These are phyloP conservation scores for Lactifluus subvellereus DNA, from an alignment of 768 basidiomycete species.

Conservation along the genomic window DNA sequence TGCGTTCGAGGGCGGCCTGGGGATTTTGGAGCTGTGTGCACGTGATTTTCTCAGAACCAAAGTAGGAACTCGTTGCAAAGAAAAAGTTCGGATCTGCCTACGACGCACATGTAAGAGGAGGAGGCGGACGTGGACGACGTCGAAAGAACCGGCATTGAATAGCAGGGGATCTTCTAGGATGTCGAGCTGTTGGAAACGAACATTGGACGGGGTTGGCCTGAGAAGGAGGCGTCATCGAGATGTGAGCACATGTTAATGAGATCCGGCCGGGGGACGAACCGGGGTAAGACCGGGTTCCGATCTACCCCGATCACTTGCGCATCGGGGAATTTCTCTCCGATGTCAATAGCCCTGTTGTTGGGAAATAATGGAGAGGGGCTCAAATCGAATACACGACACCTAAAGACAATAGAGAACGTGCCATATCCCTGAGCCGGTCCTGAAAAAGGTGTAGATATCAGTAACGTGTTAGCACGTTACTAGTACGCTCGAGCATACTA, in stretches of 20 bases:
- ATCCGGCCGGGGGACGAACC: slow-evolving; percentile 14
- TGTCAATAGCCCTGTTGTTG: slow-evolving; percentile 26
- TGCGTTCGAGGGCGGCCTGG: slow-evolving; percentile 19
- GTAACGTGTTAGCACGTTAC: background rate
- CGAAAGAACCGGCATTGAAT: slow-evolving; percentile 23
- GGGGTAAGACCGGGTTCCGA: slow-evolving; percentile 20
- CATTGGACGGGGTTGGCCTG: slow-evolving; percentile 22
- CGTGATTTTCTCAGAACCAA: background rate
- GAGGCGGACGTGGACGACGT: slow-evolving; percentile 28
- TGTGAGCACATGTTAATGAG: background rate
- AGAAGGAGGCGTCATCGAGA: background rate
- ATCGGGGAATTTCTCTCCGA: slow-evolving; percentile 19
- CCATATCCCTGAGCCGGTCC: slow-evolving; percentile 19
- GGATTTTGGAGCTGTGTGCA: slow-evolving; percentile 24
- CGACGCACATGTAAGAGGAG: slow-evolving; percentile 25
- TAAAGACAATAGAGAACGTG: background rate
- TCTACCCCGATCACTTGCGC: slow-evolving; percentile 25
- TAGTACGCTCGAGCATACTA: background rate
- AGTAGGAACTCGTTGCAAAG: too few relatives aligned
- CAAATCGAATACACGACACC: too few relatives aligned
- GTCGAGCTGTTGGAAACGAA: slow-evolving; percentile 25
- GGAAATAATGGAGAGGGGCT: too few relatives aligned
- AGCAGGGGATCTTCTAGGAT: slow-evolving; percentile 24
- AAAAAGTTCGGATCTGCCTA: background rate
- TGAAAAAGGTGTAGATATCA: background rate